Conservation (phyloP, 2,329 filamentous ascomycete species). For the Dactylonectria estremocensis region DNA sequence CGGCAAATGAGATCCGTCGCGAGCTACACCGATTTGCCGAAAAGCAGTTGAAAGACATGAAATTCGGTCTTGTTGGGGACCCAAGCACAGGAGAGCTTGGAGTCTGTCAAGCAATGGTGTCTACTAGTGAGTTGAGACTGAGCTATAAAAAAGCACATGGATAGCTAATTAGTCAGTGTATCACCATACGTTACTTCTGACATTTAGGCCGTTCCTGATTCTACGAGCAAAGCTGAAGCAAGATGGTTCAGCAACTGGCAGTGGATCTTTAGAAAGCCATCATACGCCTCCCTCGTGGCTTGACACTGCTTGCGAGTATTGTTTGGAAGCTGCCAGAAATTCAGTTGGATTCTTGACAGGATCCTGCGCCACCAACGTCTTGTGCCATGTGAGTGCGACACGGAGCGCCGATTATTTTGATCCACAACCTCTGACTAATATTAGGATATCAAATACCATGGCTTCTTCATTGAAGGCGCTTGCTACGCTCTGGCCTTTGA, state of each 20-base stretch:
- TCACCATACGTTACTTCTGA: conserved; percentile 59
- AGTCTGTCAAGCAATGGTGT: conserved; percentile 58
- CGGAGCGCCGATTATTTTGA: too few species aligned
- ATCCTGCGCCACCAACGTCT: conserved; percentile 56
- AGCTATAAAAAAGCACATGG: neutral
- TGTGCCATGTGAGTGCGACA: conserved; percentile 54
- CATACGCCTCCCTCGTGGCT: conserved; percentile 54
- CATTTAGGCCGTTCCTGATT: conserved; percentile 61
- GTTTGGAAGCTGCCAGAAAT: conserved; percentile 57
- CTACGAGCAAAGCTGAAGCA: conserved; percentile 59
- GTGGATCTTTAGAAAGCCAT: conserved; percentile 22
- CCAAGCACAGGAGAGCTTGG: conserved; percentile 56
- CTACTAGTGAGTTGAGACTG: conserved; percentile 52
- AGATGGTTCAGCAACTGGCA: conserved; percentile 41
- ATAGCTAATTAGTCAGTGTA: conserved; percentile 53
- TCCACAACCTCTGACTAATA: conserved; percentile 20
- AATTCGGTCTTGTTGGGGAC: conserved; percentile 53
- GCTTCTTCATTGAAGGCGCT: conserved; percentile 60
- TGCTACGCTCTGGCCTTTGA: conserved; percentile 60
- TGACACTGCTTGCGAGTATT: conserved; percentile 60
- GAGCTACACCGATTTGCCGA: conserved; percentile 51
- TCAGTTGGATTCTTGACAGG: conserved; percentile 59
- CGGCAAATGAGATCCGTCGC: conserved; percentile 50
- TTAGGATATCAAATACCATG: conserved; percentile 61
- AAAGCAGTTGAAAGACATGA: conserved; percentile 49